Evolutionary conservation across 2,329 filamentous ascomycete genomes (phyloP).

Genomic region (Gaeumannomyces sp.): DNA sequence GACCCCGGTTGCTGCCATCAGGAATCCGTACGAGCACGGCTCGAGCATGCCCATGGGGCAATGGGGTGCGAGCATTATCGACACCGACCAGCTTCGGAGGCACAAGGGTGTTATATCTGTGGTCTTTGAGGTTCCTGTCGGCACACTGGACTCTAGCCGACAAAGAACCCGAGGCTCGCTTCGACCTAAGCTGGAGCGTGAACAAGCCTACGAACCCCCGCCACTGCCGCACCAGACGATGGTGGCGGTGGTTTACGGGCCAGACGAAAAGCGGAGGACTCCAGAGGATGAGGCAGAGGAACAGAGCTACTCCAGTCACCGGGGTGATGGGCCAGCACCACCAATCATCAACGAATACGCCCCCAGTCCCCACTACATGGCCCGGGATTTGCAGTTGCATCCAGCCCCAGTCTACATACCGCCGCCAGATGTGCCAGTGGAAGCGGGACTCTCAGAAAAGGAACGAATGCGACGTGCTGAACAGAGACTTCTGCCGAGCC

Average conservation of each 20-base stretch:
- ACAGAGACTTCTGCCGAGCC: constrained; percentile 72
- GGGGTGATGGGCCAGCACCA: neutral
- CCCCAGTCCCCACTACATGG: constrained; percentile 13
- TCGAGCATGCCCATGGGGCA: constrained; percentile 39
- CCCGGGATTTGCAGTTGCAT: constrained; percentile 24
- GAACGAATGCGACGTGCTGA: constrained; percentile 73
- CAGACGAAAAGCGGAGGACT: constrained; percentile 5
- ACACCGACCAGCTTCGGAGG: constrained; percentile 78
- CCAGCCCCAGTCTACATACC: constrained; percentile 45
- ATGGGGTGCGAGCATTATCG: constrained; percentile 66
- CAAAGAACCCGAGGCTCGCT: constrained; percentile 31
- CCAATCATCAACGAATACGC: neutral
- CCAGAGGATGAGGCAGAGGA: neutral
- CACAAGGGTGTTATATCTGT: constrained; percentile 90
- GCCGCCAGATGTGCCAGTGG: constrained; percentile 52
- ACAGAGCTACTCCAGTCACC: neutral
- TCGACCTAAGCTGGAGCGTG: constrained; percentile 3
- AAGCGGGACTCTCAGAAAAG: constrained; percentile 70
- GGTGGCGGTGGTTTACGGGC: neutral
- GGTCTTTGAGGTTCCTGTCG: constrained; percentile 79
- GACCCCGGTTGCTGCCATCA: constrained; percentile 18
- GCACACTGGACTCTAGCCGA: constrained; percentile 70
- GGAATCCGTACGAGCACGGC: constrained; percentile 30
- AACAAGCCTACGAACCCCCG: neutral
- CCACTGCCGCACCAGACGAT: constrained; percentile 7